Evolutionary conservation across 495 filamentous ascomycete genomes (phyloP).

Genomic region (Aspergillus kassunensis): DNA sequence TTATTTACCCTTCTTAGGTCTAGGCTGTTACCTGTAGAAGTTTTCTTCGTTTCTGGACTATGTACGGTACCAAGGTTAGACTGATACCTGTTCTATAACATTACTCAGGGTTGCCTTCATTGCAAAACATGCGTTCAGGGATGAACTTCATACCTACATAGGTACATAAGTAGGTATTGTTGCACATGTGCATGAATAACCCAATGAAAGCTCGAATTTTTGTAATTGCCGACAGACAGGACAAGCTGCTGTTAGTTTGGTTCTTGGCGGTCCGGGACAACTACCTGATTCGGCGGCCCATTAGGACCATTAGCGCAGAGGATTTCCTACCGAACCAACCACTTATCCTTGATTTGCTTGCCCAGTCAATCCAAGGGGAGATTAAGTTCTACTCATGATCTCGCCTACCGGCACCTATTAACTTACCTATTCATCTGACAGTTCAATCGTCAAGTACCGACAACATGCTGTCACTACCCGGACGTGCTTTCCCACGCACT

Average conservation of each 20-base stretch:
- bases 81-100: no score
- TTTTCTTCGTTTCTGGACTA: no score
- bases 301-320: conserved; percentile 14
- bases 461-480: conserved; percentile 30
- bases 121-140: no score
- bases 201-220: background rate
- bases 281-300: background rate
- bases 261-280: no score
- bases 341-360: background rate
- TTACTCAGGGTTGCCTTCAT: no score
- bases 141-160: background rate
- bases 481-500: conserved; percentile 30
- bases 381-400: background rate
- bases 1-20: no score
- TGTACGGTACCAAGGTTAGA: no score
- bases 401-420: background rate
- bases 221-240: background rate
- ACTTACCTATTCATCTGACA: background rate
- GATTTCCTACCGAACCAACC: background rate
- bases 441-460: background rate
- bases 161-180: no score
- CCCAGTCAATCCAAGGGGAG: background rate
- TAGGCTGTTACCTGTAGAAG: no score
- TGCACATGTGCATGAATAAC: background rate
- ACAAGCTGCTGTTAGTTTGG: no score